Conservation (phyloP, 2,329 filamentous ascomycete genomes). For the Drechslerella dactyloides region DNA sequence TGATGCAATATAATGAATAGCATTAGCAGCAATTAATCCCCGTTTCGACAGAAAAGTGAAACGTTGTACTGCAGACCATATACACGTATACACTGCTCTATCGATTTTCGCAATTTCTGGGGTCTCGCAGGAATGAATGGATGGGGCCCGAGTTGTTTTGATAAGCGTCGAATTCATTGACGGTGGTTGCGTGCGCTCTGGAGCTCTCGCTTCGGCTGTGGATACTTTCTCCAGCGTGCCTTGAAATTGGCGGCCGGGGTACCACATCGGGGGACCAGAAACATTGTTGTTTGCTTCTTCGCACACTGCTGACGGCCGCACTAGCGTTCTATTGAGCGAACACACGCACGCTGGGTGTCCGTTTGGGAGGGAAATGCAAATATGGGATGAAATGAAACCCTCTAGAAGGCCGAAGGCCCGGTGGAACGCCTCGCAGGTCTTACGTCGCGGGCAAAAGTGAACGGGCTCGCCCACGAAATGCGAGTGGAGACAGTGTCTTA, state of each 20-base stretch:
- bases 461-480: not conserved
- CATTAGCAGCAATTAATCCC: not conserved
- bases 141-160: not conserved
- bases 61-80: conserved; percentile 3
- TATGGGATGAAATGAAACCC: conserved; percentile 9
- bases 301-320: no score
- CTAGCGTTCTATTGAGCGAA: no score
- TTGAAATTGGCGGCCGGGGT: conserved; percentile 12
- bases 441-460: conserved; percentile 15
- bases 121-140: not conserved
- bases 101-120: conserved; percentile 1
- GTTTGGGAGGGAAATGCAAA: conserved; percentile 7
- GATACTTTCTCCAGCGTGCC: conserved; percentile 26
- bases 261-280: conserved; percentile 31
- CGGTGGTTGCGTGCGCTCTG: conserved; percentile 32
- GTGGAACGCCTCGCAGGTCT: conserved; percentile 36
- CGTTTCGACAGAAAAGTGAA: not conserved
- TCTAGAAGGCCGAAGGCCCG: conserved; percentile 7
- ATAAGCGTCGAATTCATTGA: conserved; percentile 8
- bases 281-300: conserved; percentile 35
- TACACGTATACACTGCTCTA: not conserved
- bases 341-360: not conserved
- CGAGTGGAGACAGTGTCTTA: conserved; percentile 4
- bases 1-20: not conserved
- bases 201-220: conserved; percentile 47